Conservation (phyloP, 2,329 filamentous ascomycete genomes). For the Exutisphaerella laricina region DNA sequence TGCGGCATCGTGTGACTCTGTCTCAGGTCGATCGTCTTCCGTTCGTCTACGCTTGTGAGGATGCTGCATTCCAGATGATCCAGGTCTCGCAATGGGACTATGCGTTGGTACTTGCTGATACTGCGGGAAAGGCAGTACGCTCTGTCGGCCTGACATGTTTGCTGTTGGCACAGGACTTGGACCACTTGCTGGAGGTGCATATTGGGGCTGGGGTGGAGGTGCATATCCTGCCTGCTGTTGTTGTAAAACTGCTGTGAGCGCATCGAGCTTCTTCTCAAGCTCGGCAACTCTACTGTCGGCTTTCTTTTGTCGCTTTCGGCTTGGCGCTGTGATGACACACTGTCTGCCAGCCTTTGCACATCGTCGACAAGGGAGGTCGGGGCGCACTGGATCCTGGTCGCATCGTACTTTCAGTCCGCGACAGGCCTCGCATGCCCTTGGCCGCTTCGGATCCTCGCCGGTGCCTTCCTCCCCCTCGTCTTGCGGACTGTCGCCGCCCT, state of each 20-base stretch:
- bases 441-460: slow-evolving; percentile 40
- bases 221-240: slow-evolving; percentile 37
- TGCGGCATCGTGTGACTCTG: slow-evolving; percentile 5
- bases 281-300: slow-evolving; percentile 84
- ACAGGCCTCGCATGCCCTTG: slow-evolving; percentile 45
- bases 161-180: slow-evolving; percentile 14
- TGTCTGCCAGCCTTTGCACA: slow-evolving; percentile 74
- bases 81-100: neutral
- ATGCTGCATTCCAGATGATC: slow-evolving; percentile 16
- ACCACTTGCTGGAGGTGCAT: slow-evolving; percentile 11
- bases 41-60: slow-evolving; percentile 25
- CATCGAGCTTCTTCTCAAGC: slow-evolving; percentile 88
- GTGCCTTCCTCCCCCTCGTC: slow-evolving; percentile 11
- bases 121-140: slow-evolving; percentile 10
- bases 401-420: slow-evolving; percentile 63
- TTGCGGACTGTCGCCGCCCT: slow-evolving; percentile 12
- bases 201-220: slow-evolving; percentile 9
- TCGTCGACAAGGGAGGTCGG: slow-evolving; percentile 55
- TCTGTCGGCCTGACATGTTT: slow-evolving; percentile 12
- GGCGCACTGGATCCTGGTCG: slow-evolving; percentile 62
- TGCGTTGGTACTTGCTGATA: slow-evolving; percentile 2
- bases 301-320: slow-evolving; percentile 81
- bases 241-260: slow-evolving; percentile 72
- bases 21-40: slow-evolving; percentile 17
- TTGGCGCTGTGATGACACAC: slow-evolving; percentile 71